Evolutionary conservation across 169 alveolate species (phyloP).

Genomic region (Plasmodium vivax): DNA sequence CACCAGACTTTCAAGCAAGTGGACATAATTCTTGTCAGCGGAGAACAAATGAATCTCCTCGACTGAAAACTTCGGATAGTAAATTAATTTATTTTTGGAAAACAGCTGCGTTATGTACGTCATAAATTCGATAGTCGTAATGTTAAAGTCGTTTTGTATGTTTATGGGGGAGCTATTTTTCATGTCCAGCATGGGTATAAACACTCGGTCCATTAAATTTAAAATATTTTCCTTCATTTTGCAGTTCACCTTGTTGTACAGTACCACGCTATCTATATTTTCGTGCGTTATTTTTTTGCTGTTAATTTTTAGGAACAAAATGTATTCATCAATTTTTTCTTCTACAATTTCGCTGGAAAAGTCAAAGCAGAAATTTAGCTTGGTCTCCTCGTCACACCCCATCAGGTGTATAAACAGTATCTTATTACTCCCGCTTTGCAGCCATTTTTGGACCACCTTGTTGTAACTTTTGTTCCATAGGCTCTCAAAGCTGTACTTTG

Average conservation of each 20-base stretch:
- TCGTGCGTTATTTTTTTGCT: constrained; percentile 53
- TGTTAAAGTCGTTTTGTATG: constrained; percentile 66
- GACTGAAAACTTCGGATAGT: constrained; percentile 51
- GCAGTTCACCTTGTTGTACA: constrained; percentile 57
- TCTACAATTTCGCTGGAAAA: constrained; percentile 56
- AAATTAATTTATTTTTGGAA: constrained; percentile 45
- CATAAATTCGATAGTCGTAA: constrained; percentile 71
- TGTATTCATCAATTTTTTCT: constrained; percentile 61
- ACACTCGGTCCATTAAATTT: constrained; percentile 62
- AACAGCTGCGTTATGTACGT: constrained; percentile 61
- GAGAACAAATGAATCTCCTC: constrained; percentile 8
- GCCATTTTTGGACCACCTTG: constrained; percentile 33
- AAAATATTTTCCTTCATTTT: constrained; percentile 58
- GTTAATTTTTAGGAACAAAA: constrained; percentile 32
- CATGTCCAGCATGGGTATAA: constrained; percentile 58
- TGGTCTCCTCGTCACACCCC: constrained; percentile 2
- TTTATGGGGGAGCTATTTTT: constrained; percentile 53
- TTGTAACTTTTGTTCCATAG: constrained; percentile 62
- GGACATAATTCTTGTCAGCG: constrained; percentile 40
- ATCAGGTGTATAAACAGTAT: constrained; percentile 51
- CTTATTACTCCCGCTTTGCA: constrained; percentile 5
- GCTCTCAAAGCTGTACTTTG: constrained; percentile 24
- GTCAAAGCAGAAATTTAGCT: constrained; percentile 44
- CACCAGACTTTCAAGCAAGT: constrained; percentile 45
- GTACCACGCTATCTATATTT: constrained; percentile 44